Evolutionary conservation across 108 stramenopile species (phyloP).

Genomic region (Skeletonema grethae): DNA sequence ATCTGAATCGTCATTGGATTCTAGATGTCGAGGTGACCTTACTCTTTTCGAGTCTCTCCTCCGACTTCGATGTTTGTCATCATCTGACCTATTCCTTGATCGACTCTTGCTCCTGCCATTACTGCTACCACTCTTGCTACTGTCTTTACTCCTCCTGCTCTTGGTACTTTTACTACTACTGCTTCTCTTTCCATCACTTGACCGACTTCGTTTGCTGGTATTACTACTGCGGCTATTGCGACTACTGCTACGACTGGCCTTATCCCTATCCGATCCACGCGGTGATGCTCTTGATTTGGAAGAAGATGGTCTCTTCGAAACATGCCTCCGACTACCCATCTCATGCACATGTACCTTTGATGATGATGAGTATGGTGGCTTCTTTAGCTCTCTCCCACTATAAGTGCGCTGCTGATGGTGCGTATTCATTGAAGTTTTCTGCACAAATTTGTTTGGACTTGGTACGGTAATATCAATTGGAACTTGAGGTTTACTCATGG

Average conservation of each 20-base stretch:
- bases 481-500: constrained; percentile 4
- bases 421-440: not conserved
- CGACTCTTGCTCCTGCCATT: not conserved
- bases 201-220: not conserved
- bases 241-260: not conserved
- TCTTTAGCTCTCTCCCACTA: not conserved
- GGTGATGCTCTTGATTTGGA: not conserved
- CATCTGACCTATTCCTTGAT: not conserved
- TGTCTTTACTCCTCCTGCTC: too few relatives aligned
- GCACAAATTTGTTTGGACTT: not conserved
- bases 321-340: not conserved
- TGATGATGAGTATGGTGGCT: not conserved
- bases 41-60: not conserved
- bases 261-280: not conserved
- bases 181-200: not conserved
- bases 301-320: not conserved
- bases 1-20: not conserved
- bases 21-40: not conserved
- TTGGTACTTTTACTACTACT: not conserved
- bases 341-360: not conserved
- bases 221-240: not conserved
- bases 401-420: not conserved
- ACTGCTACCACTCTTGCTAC: not conserved
- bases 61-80: too few relatives aligned
- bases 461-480: not conserved